Evolutionary conservation across 2,329 filamentous ascomycete genomes (phyloP), one percentile per base, ranked within the genome.

Genomic region (Eutypella sp.): DNA sequence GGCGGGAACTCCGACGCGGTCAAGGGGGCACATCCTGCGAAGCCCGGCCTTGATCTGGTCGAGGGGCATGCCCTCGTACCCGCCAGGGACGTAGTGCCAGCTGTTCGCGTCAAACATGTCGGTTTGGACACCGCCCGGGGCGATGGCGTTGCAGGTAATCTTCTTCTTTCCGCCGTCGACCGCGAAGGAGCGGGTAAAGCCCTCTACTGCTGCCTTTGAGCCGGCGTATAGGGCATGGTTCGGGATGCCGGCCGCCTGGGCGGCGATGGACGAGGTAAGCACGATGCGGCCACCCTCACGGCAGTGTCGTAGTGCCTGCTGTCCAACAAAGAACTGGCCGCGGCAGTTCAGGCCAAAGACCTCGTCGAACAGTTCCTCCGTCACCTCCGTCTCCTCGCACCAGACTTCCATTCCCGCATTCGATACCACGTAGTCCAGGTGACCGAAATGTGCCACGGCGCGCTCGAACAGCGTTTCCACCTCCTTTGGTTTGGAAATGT

Each of bases 261-360:
- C 67, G 15, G 83, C 84, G 57, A 88, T 85, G 37, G 81, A 85
- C 29, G 77, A 82, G 72, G 86, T 89, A 45, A 89, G 74, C 57
- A 89, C 79, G 56, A 91, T 78, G 39, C 86, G 76, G 25, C 87
- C 87, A 47, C 85, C 82, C 38, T 78, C 72, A 60, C 83, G 75
- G 52, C 87, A 76, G 68, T 87, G 72, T 69, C 84, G 84, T 67
- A 85, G 85, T 6, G 80, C 86, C 47, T 86, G 81, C 69, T 88
- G 84, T 18, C 84, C 85, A 43, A 89, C 84, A 65, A 89, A 89
- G 73, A 89, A 89, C 67, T 89, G 83, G 40, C 82, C 84, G 34
- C 82, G 74, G 49, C 80, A 75, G 70, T 87, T 87, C 58, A 87
- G 72, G 70, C 81, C 80, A 71, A 87, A 87, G 54, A 87, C 82